Evolutionary conservation across 768 basidiomycete species (phyloP).

Genomic region (Pisolithus microcarpus): DNA sequence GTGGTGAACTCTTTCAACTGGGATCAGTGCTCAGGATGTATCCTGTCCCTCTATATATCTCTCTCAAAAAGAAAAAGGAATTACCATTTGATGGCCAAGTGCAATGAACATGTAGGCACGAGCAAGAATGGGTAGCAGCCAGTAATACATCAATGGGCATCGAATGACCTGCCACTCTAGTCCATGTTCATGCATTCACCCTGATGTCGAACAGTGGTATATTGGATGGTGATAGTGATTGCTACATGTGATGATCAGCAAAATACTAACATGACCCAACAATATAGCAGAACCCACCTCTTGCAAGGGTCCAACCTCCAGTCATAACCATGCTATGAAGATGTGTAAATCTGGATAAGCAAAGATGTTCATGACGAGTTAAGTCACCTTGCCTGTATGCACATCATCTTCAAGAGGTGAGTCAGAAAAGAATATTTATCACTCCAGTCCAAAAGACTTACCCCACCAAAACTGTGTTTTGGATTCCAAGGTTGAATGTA

Average conservation of each 20-base stretch:
- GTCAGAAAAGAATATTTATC: neutral
- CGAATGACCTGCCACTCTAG: slow-evolving; percentile 61
- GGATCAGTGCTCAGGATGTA: neutral
- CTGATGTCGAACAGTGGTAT: slow-evolving; percentile 66
- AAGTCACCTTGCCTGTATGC: slow-evolving; percentile 57
- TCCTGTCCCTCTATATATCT: neutral
- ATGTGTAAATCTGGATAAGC: neutral
- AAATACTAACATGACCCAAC: neutral
- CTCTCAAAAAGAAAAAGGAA: slow-evolving; percentile 12
- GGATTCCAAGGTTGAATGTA: slow-evolving; percentile 65
- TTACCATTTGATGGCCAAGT: slow-evolving; percentile 53
- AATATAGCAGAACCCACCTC: slow-evolving; percentile 35
- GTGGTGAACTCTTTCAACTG: slow-evolving; percentile 45
- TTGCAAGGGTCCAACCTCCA: slow-evolving; percentile 57
- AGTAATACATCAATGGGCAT: slow-evolving; percentile 68
- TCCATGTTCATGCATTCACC: slow-evolving; percentile 43
- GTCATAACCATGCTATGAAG: slow-evolving; percentile 50
- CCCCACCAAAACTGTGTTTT: slow-evolving; percentile 70
- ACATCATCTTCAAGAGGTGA: slow-evolving; percentile 52
- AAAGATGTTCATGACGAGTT: neutral
- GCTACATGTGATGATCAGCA: neutral
- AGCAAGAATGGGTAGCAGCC: slow-evolving; percentile 63
- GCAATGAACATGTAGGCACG: slow-evolving; percentile 63
- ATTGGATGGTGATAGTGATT: slow-evolving; percentile 50
- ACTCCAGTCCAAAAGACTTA: slow-evolving; percentile 28